Base-by-base conservation (phyloP, 1,284 basidiomycete genomes). In the Polyporus tsugae region DNA sequence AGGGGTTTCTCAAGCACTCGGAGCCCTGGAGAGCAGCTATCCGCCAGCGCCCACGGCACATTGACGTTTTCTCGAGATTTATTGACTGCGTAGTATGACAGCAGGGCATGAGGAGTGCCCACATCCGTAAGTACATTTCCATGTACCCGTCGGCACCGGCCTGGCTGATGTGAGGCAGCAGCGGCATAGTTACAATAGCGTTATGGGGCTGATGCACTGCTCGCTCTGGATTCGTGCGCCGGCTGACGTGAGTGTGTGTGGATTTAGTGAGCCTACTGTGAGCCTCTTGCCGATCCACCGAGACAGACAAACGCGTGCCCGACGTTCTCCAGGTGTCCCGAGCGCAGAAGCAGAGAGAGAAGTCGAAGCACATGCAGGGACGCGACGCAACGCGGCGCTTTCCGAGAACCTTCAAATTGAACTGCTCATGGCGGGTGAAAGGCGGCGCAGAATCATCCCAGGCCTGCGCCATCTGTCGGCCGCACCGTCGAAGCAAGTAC, bases 391-490 rank as follows among this genome's bases (percentile, higher is more conserved):
- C 39, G 29, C 52, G 35, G 52, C 36, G 25, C 60, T 7, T 9
- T 29, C 60, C 60, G 41, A 44, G 57, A 38, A 58, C 58, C 22
- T 15, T 15, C 11, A 39, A 29, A 15, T n/a, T 19, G 19, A 36
- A 38, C 6, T 22, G 7, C 22, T 13, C 22, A 10, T 22, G 22
- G 52, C 29, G 52, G 52, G 52, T 5, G 52, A 22, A 55, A 35
- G 29, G 39, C 58, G 58, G 58, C 22, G 38, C 19, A 58, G 58
- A 25, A 41, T 10, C 38, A 5, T 38, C 19, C 58, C 58, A 25
- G 38, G n/a, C 38, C 58, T 60, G 58, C 58, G 36, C 58, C 58
- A 42, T 60, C 38, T 10, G 22, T 60, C 39, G 38, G 36, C 35
- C 33, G 35, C 35, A 33, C 55, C 55, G 15, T 35, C 55, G 55